Base-by-base conservation (phyloP, 305 asterid genomes). In the Fraxinus sp. region DNA sequence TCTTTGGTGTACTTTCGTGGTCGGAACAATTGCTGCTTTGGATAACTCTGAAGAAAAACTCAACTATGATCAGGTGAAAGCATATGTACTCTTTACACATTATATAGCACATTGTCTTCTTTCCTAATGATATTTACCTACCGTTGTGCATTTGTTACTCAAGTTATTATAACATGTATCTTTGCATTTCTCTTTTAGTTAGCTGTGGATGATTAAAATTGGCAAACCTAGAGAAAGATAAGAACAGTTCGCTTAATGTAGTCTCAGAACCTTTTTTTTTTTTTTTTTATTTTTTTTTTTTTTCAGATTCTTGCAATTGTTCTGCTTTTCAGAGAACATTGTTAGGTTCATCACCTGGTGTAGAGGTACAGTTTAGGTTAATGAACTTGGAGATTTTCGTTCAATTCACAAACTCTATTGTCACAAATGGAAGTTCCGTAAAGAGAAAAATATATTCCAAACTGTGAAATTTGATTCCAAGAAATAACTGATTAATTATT, bases 51-150 rank as follows among this genome's bases (percentile, higher is more conserved):
- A 93, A 72, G 98, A 93, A 81, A 91, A 90, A 66, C 94, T 93
- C 57, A 94, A 94, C 89, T 94, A 94, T 62, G 98, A 94, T 87
- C 97, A 93, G 98, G 97, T 94, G 84, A 88, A 77, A 76, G 4
- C 57, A 33, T 37, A 26, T 22, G 37, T 68, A 11, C 35, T 14
- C 4, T 62, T 33, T 84, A 6, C 26, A 28, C 1, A 3, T 0
- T 66, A 5, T 78, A 52, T 13, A 70, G 24, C 72, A 28, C 71
- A 18, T 22, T 71, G 59, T 76, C 57, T 44, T 79, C 49, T 55
- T 13, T 55, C 26, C 10, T 46, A 46, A 5, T 16, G 9, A 24
- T 14, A 76, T 39, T 6, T 49, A n/a, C 66, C 16, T 0, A 2
- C 10, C 6, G 16, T 41, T 32, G 77, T 32, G 52, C 28, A 28